phyloP scores from a whole-genome alignment of 768 basidiomycete genomes.

The Agaricus bisporus region DNA sequence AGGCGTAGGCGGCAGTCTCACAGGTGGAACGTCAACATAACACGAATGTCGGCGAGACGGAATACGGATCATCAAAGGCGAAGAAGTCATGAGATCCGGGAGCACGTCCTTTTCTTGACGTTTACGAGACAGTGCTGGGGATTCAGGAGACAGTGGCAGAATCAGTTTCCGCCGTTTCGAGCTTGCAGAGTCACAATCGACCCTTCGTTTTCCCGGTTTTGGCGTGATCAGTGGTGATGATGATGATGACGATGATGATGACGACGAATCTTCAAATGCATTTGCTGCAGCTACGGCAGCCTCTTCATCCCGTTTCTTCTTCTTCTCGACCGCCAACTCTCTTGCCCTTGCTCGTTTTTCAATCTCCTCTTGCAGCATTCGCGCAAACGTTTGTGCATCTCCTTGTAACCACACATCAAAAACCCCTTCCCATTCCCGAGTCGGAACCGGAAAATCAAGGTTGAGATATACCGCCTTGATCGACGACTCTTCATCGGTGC shows the following conservation, averaged over 20 bases:
- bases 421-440: conserved; percentile 82
- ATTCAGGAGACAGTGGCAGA: conserved; percentile 7
- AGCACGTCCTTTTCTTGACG: background rate
- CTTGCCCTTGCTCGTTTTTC: conserved; percentile 48
- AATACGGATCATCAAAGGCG: conserved; percentile 6
- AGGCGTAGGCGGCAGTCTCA: conserved; percentile 7
- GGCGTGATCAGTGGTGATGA: background rate
- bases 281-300: conserved; percentile 15
- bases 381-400: conserved; percentile 78
- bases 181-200: background rate
- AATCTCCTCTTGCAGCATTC: conserved; percentile 50
- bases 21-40: background rate
- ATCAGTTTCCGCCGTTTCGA: conserved; percentile 6
- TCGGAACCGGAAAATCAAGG: conserved; percentile 79
- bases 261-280: conserved; percentile 9
- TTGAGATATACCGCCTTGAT: conserved; percentile 79
- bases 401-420: conserved; percentile 90
- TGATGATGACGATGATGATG: background rate
- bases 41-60: conserved; percentile 2
- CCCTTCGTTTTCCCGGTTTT: conserved; percentile 4
- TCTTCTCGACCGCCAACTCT: conserved; percentile 49
- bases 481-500: conserved; percentile 43
- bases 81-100: background rate
- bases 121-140: background rate
- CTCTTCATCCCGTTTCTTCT: conserved; percentile 50